A percentile compares a stretch with the other conserved stretches of the same genome.
These are phyloP conservation scores for Tolypocladium endophyticum DNA, from an alignment of 2,329 filamentous ascomycete genomes.

Conservation along the genomic window DNA sequence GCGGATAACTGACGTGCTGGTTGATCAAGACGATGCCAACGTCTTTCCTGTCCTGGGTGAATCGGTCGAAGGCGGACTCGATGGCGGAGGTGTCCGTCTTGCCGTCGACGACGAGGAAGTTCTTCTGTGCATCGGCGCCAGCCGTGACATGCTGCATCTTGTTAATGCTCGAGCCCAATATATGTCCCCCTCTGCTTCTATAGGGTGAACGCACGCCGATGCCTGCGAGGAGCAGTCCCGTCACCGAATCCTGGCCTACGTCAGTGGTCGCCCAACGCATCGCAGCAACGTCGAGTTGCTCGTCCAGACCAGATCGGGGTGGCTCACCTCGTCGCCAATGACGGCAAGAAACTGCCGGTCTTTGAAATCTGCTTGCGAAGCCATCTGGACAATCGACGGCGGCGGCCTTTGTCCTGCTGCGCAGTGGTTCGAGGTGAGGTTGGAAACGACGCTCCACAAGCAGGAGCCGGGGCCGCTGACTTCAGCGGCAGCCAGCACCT, in stretches of 20 bases:
- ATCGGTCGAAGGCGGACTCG: slow-evolving; percentile 80
- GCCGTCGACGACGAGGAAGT: slow-evolving; percentile 90
- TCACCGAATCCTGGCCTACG: slow-evolving; percentile 73
- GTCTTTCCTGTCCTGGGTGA: slow-evolving; percentile 85
- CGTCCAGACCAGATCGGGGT: not conserved
- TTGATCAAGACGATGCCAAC: slow-evolving; percentile 96
- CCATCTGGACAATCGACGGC: slow-evolving; percentile 23
- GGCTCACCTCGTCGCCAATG: slow-evolving; percentile 82
- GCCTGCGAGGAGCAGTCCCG: slow-evolving; percentile 86
- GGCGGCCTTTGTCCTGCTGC: not conserved
- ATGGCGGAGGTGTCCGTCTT: slow-evolving; percentile 88
- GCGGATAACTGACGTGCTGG: slow-evolving; percentile 64
- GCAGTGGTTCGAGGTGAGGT: not conserved
- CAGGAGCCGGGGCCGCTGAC: not conserved
- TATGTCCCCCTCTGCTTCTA: not conserved
- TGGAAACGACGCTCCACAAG: not conserved
- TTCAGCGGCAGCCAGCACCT: not conserved
- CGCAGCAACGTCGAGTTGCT: not conserved
- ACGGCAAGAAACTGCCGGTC: slow-evolving; percentile 95
- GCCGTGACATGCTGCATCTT: slow-evolving; percentile 70
- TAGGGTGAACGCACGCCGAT: slow-evolving; percentile 58
- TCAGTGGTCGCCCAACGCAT: slow-evolving; percentile 10
- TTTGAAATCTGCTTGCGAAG: slow-evolving; percentile 52
- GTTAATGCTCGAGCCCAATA: not conserved
- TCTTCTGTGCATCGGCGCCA: slow-evolving; percentile 84